Evolutionary conservation across 2,329 filamentous ascomycete species (phyloP), one percentile per base, ranked within the genome.

Genomic region (Bipolaris oryzae): DNA sequence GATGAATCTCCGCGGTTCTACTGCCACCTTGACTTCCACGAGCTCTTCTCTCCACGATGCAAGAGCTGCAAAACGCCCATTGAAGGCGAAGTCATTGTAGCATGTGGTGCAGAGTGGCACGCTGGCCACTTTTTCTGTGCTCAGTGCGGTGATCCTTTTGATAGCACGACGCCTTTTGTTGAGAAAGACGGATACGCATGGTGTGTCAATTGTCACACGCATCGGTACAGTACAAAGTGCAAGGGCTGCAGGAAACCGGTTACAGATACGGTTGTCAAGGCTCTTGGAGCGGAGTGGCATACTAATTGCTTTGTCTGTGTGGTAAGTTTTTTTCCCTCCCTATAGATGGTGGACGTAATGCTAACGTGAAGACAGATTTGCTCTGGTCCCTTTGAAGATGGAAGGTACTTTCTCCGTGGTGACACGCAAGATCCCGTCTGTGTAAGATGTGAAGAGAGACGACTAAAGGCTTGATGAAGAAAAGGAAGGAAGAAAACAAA

Each of bases 101-200:
- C 95, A 1, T 91, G 96, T 54, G 95, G 95, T 1, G 86, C 89
- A n/a, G 92, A 96, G 78, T 99, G 92, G 91, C 95, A 99, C 76
- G 90, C 91, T 50, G 95, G 95, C 0, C 95, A 99, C 78, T 99
- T 99, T 80, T 99, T 99, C 84, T 99, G 95, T 73, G 95, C 95
- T 39, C 92, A 99, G 81, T 99, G 95, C 74, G 95, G 95, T 65
- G 94, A 99, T 79, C 86, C 86, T 1, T 89, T 89, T 64, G 82
- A 84, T 60, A 77, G 80, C 0, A 76, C 74, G 3, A 88, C 82
- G 9, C 94, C 95, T 0, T 99, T 99, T 74, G 91, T 99, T 53
- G 95, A 99, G 75, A 96, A 96, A 78, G 94, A 98, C 66, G 94
- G 94, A 9, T 98, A 96, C 76, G 95, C 95, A 5, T 99, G 95